A percentile compares a stretch with the other conserved stretches of the same genome.
Evolutionary conservation across 108 stramenopile species (phyloP).

Genomic region (Parietichytrium sp.): DNA sequence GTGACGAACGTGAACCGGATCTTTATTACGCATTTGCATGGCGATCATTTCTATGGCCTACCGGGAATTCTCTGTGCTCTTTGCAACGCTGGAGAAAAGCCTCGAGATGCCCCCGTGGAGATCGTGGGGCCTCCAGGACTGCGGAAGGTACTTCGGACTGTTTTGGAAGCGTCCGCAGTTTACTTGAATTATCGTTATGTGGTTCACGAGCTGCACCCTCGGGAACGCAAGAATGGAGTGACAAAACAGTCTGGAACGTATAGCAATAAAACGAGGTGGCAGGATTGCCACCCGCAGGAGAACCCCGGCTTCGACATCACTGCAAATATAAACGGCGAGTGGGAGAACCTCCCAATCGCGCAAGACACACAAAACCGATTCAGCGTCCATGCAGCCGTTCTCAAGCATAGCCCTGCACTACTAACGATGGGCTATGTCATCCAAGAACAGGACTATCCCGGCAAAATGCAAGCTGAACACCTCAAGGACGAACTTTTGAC

Average conservation of each 20-base stretch:
- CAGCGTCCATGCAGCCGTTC: neutral
- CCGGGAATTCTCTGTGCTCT: conserved; percentile 37
- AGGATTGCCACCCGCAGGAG: neutral
- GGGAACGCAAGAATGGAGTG: neutral
- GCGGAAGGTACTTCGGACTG: conserved; percentile 20
- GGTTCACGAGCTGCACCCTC: neutral
- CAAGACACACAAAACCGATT: neutral
- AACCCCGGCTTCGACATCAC: neutral
- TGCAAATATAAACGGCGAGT: neutral
- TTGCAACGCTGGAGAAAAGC: conserved; percentile 18
- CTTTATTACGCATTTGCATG: conserved; percentile 46
- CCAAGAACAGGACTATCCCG: neutral
- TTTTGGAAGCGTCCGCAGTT: neutral
- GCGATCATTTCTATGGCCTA: conserved; percentile 47
- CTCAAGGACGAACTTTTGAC: neutral
- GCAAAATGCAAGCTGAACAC: neutral
- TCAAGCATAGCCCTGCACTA: neutral
- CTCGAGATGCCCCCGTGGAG: neutral
- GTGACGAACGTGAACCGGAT: neutral
- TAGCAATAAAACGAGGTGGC: no score
- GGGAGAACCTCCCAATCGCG: neutral
- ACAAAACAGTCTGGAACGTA: no score
- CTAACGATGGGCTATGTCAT: neutral
- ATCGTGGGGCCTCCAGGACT: neutral
- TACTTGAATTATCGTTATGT: neutral